Conservation (phyloP, 805 yeast genomes). For the Pichia kluyveri region DNA sequence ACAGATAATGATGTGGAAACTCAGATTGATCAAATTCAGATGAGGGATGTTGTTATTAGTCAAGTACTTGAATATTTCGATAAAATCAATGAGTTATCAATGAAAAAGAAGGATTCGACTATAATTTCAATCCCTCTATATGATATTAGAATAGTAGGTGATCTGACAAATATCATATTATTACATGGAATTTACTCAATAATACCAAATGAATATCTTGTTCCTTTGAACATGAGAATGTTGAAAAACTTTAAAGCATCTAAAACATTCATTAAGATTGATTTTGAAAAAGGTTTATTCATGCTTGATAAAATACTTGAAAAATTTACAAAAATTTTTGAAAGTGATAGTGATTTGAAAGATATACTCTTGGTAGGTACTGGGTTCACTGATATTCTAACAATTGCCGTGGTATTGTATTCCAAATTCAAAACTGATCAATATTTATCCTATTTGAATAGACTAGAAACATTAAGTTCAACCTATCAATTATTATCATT, state of each 20-base stretch:
- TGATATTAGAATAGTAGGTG: slow-evolving; percentile 71
- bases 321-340: slow-evolving; percentile 28
- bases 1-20: not conserved
- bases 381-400: slow-evolving; percentile 53
- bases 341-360: slow-evolving; percentile 37
- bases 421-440: slow-evolving; percentile 28
- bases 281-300: slow-evolving; percentile 8
- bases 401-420: slow-evolving; percentile 24
- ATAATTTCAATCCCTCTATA: slow-evolving; percentile 66
- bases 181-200: slow-evolving; percentile 65
- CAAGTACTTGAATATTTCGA: slow-evolving; percentile 29
- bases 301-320: slow-evolving; percentile 21
- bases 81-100: slow-evolving; percentile 32
- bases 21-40: not conserved
- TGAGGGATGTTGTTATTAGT: slow-evolving; percentile 24
- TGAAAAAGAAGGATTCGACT: slow-evolving; percentile 19
- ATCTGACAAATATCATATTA: slow-evolving; percentile 53
- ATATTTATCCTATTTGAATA: not conserved
- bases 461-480: slow-evolving; percentile 38
- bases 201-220: slow-evolving; percentile 46
- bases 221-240: slow-evolving; percentile 54
- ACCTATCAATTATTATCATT: slow-evolving; percentile 59
- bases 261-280: slow-evolving; percentile 16
- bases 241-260: slow-evolving; percentile 36
- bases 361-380: slow-evolving; percentile 54